phyloP scores from a whole-genome alignment of 1,139 yeast species.

The Geotrichum cucujoidarum region DNA sequence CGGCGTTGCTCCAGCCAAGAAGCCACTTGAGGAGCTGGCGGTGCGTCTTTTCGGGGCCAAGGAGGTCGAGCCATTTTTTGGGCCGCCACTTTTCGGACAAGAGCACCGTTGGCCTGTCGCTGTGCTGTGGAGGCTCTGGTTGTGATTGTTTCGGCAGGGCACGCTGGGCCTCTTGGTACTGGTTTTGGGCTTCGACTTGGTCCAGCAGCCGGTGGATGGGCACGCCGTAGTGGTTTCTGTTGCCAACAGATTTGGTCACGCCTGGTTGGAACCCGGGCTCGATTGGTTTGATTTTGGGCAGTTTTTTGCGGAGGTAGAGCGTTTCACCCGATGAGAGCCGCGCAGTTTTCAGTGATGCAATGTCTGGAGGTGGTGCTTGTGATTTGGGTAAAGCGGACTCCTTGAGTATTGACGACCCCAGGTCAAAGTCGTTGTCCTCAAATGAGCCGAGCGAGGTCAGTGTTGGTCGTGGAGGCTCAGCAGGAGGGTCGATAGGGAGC shows the following conservation, averaged over 20 bases:
- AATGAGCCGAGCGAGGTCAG: too few relatives aligned
- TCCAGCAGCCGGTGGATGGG: constrained; percentile 31
- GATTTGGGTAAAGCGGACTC: constrained; percentile 2
- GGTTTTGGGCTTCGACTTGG: constrained; percentile 18
- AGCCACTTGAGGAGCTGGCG: constrained; percentile 73
- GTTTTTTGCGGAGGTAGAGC: constrained; percentile 12
- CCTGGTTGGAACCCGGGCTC: background rate
- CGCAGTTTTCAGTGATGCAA: too few relatives aligned
- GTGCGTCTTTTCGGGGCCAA: constrained; percentile 78
- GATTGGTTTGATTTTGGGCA: constrained; percentile 5
- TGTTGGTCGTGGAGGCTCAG: background rate
- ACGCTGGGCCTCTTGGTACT: background rate
- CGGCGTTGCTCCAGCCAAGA: constrained; percentile 70
- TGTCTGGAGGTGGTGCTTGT: too few relatives aligned
- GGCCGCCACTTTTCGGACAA: constrained; percentile 75
- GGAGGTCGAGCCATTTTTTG: constrained; percentile 58
- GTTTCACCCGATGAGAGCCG: constrained; percentile 16
- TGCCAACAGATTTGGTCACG: background rate
- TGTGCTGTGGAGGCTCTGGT: background rate
- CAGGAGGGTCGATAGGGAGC: too few relatives aligned
- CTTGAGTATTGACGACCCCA: too few relatives aligned
- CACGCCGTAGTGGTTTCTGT: constrained; percentile 30
- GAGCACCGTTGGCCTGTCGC: background rate
- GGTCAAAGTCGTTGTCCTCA: too few relatives aligned
- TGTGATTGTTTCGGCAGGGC: background rate